A percentile compares a stretch with the other conserved stretches of the same genome.
Evolutionary conservation across 2,329 filamentous ascomycete species (phyloP).

Genomic region (Diplodia intermedia): DNA sequence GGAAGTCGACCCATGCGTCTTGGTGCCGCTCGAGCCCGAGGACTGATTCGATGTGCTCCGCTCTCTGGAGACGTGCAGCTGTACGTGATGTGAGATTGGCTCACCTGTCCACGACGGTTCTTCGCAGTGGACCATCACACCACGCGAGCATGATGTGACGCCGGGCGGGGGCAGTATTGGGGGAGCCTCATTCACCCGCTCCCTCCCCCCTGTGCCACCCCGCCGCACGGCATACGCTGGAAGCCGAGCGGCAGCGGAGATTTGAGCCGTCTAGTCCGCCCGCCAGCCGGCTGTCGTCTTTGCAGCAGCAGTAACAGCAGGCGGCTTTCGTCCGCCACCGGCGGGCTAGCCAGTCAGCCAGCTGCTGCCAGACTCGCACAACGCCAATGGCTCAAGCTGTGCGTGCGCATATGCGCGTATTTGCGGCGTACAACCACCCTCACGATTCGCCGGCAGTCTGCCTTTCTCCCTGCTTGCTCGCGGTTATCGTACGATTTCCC

Average conservation of each 20-base stretch:
- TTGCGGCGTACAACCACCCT: constrained; percentile 16
- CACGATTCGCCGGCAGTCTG: constrained; percentile 6
- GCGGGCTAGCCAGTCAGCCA: background rate
- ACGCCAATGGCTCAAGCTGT: background rate
- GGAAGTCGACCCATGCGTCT: constrained; percentile 10
- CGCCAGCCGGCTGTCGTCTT: background rate
- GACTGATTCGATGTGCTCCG: background rate
- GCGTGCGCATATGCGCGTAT: background rate
- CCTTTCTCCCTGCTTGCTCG: background rate
- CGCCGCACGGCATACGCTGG: background rate
- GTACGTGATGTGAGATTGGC: background rate
- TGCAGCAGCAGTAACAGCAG: background rate
- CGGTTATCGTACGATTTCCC: constrained; percentile 8
- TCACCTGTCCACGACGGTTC: constrained; percentile 10
- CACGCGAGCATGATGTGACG: constrained; percentile 14
- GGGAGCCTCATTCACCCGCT: constrained; percentile 15
- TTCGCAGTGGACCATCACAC: constrained; percentile 23
- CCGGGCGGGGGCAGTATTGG: background rate
- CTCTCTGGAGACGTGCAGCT: constrained; percentile 7
- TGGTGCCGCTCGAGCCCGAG: background rate
- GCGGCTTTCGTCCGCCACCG: constrained; percentile 3
- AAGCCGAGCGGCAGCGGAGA: constrained; percentile 24
- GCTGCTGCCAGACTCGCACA: constrained; percentile 12
- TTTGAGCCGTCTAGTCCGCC: constrained; percentile 10
- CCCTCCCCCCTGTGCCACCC: constrained; percentile 3